Percentiles rank a stretch among this genome's conserved stretches.
Evolutionary conservation across 1,139 yeast genomes (phyloP).

Genomic region (Meyerozyma smithsonii): DNA sequence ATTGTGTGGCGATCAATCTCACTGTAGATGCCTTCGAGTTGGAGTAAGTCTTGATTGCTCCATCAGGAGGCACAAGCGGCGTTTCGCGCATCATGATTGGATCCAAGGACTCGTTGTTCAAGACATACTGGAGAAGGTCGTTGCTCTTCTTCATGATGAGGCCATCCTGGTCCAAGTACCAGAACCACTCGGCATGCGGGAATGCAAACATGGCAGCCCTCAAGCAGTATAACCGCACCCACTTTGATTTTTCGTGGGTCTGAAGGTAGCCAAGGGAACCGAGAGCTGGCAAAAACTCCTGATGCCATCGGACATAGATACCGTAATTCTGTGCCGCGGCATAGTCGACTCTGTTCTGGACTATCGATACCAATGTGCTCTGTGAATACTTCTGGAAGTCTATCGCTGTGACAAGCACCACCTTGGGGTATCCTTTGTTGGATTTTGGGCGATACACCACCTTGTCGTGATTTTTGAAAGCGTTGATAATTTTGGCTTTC

Average conservation of each 20-base stretch:
- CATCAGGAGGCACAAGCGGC: conserved; percentile 64
- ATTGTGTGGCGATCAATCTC: conserved; percentile 63
- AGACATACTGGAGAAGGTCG: conserved; percentile 52
- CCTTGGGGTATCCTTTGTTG: conserved; percentile 50
- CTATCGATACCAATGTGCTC: conserved; percentile 57
- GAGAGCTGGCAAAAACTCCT: conserved; percentile 66
- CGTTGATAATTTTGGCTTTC: conserved; percentile 45
- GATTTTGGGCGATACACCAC: conserved; percentile 46
- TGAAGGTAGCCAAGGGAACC: conserved; percentile 38
- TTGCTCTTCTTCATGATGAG: conserved; percentile 62
- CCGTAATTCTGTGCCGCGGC: conserved; percentile 76
- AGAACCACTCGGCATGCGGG: conserved; percentile 78
- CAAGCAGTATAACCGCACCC: conserved; percentile 57
- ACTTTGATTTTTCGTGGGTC: conserved; percentile 35
- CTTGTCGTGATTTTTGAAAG: conserved; percentile 64
- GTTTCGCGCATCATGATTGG: conserved; percentile 59
- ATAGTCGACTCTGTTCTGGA: conserved; percentile 78
- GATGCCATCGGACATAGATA: conserved; percentile 73
- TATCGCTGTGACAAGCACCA: conserved; percentile 74
- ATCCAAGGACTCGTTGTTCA: conserved; percentile 52
- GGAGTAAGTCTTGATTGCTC: conserved; percentile 66
- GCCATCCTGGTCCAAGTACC: conserved; percentile 78
- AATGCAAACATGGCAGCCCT: conserved; percentile 86
- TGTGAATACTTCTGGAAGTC: conserved; percentile 68
- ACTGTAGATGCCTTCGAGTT: conserved; percentile 50